These are phyloP conservation scores for Leccinum incarnatum DNA, from an alignment of 768 basidiomycete species.

Conservation along the genomic window DNA sequence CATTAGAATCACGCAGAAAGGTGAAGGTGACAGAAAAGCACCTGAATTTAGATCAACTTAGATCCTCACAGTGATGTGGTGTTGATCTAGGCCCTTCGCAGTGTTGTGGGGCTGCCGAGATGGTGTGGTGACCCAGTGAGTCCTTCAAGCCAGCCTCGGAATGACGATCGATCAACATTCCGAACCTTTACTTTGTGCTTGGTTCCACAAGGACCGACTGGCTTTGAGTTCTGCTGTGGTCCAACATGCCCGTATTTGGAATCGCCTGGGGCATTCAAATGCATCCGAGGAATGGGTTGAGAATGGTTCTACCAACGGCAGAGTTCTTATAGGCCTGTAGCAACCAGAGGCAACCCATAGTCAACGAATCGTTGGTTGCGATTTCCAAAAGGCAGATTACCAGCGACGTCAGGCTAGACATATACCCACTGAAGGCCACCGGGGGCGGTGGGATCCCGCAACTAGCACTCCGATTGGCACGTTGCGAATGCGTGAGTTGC, in stretches of 20 bases:
- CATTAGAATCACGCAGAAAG: slow-evolving; percentile 7
- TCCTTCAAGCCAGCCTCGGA: not conserved
- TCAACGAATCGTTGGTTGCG: not conserved
- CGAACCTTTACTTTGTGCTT: slow-evolving; percentile 14
- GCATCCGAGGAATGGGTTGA: not conserved
- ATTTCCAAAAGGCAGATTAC: not conserved
- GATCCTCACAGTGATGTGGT: slow-evolving; percentile 5
- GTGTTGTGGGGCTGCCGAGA: slow-evolving; percentile 15
- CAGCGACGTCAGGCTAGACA: not conserved
- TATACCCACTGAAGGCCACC: not conserved
- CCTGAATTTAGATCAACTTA: slow-evolving; percentile 11
- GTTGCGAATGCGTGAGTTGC: too few relatives aligned
- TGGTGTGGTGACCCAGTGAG: slow-evolving; percentile 16
- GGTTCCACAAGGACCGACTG: slow-evolving; percentile 15
- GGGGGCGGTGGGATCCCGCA: not conserved
- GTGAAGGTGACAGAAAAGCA: slow-evolving; percentile 7
- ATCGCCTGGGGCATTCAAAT: slow-evolving; percentile 10
- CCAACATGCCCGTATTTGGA: slow-evolving; percentile 12
- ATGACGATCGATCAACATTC: slow-evolving; percentile 18
- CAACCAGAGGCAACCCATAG: too few relatives aligned
- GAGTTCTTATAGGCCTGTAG: not conserved
- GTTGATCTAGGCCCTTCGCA: slow-evolving; percentile 11
- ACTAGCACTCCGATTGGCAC: not conserved
- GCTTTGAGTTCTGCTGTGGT: slow-evolving; percentile 2
- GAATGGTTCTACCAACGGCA: not conserved